Conservation (phyloP, 805 yeast species). For the Candida ortonii region DNA sequence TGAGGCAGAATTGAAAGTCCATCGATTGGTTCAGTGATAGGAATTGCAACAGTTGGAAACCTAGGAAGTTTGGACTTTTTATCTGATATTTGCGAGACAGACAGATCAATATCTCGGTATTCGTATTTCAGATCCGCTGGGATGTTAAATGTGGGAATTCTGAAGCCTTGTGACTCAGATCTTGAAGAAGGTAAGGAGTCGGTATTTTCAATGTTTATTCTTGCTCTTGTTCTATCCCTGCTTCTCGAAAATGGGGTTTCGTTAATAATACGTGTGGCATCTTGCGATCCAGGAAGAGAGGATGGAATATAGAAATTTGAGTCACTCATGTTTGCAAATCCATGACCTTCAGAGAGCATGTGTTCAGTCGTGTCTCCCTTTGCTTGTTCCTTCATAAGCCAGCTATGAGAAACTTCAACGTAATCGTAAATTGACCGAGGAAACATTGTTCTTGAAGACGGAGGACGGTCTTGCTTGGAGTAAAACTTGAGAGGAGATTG, state of each 20-base stretch:
- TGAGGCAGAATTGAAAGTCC: slow-evolving; percentile 1
- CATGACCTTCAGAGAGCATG: slow-evolving; percentile 15
- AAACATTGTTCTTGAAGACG: slow-evolving; percentile 12
- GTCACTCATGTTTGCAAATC: slow-evolving; percentile 14
- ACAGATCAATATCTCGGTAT: slow-evolving; percentile 11
- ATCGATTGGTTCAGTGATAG: slow-evolving; percentile 7
- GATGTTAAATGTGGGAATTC: slow-evolving; percentile 17
- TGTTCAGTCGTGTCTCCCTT: slow-evolving; percentile 18
- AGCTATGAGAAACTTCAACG: slow-evolving; percentile 12
- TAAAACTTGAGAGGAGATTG: slow-evolving; percentile 16
- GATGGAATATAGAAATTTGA: slow-evolving; percentile 18
- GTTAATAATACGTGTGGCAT: slow-evolving; percentile 12
- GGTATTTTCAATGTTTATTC: slow-evolving; percentile 14
- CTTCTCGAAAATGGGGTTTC: slow-evolving; percentile 14
- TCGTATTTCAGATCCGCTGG: slow-evolving; percentile 17
- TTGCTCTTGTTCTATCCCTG: slow-evolving; percentile 10
- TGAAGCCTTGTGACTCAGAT: slow-evolving; percentile 14
- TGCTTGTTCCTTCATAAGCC: slow-evolving; percentile 13
- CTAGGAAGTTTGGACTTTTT: slow-evolving; percentile 9
- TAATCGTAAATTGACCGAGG: slow-evolving; percentile 18
- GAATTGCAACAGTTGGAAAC: slow-evolving; percentile 10
- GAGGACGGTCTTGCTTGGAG: slow-evolving; percentile 12
- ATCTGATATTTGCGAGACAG: slow-evolving; percentile 7
- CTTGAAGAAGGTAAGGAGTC: slow-evolving; percentile 18
- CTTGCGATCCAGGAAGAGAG: slow-evolving; percentile 20